Conservation (phyloP, 148 eudicot genomes). For the Rheum nobile region DNA sequence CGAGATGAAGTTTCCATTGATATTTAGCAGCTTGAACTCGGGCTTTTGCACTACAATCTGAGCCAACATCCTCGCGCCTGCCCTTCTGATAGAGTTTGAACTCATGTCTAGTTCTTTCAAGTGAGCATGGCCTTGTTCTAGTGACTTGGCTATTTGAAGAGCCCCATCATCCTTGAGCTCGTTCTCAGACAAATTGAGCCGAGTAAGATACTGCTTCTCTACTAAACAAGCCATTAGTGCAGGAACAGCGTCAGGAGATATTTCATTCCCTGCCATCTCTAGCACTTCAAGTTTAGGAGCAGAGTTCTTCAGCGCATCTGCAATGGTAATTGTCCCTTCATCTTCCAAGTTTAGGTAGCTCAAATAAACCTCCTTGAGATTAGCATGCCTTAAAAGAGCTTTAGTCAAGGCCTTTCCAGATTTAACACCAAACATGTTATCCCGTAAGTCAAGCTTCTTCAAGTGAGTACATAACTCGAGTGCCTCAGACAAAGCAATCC, state of each 20-base stretch:
- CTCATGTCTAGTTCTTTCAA: conserved; percentile 49
- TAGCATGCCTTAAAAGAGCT: conserved; percentile 17
- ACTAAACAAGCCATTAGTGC: conserved; percentile 36
- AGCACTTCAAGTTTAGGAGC: conserved; percentile 43
- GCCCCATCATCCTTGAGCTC: conserved; percentile 62
- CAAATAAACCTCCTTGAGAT: conserved; percentile 40
- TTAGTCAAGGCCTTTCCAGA: conserved; percentile 43
- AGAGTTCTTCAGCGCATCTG: conserved; percentile 30
- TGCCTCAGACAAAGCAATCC: conserved; percentile 43
- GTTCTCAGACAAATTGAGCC: conserved; percentile 44
- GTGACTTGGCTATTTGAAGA: conserved; percentile 35
- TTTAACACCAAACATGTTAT: conserved; percentile 58
- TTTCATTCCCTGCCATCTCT: conserved; percentile 62
- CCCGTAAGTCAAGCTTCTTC: conserved; percentile 45
- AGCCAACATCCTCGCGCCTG: conserved; percentile 47
- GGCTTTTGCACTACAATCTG: conserved; percentile 41
- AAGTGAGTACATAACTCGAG: conserved; percentile 25
- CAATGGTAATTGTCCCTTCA: conserved; percentile 40
- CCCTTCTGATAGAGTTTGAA: conserved; percentile 43
- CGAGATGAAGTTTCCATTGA: conserved; percentile 48
- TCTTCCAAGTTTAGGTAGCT: conserved; percentile 56
- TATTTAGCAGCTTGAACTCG: conserved; percentile 31
- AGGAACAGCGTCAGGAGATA: conserved; percentile 36
- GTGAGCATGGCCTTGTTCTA: conserved; percentile 39
- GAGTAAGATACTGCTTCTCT: conserved; percentile 25